Conservation (phyloP, 1,284 basidiomycete genomes). For the Ceratobasidium sp. region DNA sequence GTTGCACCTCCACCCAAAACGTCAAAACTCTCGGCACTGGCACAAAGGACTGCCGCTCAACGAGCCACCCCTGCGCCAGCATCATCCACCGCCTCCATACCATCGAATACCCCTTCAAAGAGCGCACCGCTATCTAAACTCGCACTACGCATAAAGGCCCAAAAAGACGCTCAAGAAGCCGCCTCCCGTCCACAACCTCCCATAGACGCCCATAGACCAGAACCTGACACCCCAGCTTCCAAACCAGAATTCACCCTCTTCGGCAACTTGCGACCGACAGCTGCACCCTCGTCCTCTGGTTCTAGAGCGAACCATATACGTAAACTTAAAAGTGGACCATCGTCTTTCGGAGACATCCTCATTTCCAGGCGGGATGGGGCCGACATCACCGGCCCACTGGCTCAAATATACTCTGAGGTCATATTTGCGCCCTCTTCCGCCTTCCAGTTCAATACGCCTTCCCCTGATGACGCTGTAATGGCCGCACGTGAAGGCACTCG, state of each 20-base stretch:
- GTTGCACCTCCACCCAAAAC: slow-evolving; percentile 15
- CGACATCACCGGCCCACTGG: not conserved
- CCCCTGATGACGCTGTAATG: slow-evolving; percentile 84
- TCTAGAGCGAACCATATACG: not conserved
- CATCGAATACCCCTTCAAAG: slow-evolving; percentile 44
- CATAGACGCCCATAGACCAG: slow-evolving; percentile 61
- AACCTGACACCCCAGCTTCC: not conserved
- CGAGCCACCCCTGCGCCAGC: not conserved
- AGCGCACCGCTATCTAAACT: slow-evolving; percentile 73
- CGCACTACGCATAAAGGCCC: slow-evolving; percentile 68
- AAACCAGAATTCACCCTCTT: slow-evolving; percentile 17
- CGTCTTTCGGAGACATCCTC: slow-evolving; percentile 37
- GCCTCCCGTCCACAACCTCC: slow-evolving; percentile 47
- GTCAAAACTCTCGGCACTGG: slow-evolving; percentile 37
- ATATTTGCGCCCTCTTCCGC: slow-evolving; percentile 7
- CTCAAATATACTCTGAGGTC: slow-evolving; percentile 19
- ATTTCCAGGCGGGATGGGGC: not conserved
- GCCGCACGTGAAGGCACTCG: slow-evolving; percentile 77
- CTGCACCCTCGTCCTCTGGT: not conserved
- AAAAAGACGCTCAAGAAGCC: slow-evolving; percentile 49
- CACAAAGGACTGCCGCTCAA: slow-evolving; percentile 22
- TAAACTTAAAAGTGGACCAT: slow-evolving; percentile 20
- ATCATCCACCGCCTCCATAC: not conserved
- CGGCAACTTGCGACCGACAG: not conserved
- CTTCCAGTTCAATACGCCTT: slow-evolving; percentile 80